Percentiles rank a stretch among this genome's conserved stretches.
phyloP scores from a whole-genome alignment of 106 monocot species.

The Cymbidium sinense region DNA sequence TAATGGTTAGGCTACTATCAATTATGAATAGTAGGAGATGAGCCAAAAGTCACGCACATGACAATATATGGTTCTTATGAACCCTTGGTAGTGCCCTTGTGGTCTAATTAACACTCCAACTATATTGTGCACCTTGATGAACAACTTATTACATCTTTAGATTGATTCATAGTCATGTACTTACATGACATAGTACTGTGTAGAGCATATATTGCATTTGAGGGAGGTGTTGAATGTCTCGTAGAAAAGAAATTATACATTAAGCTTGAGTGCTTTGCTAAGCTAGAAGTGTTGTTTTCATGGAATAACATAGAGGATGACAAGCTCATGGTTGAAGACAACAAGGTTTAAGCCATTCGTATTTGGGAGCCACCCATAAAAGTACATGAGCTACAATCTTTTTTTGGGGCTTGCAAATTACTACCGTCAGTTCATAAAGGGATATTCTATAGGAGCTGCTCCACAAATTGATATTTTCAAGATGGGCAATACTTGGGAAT shows the following conservation, averaged over 20 bases:
- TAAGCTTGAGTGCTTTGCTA: too few relatives aligned
- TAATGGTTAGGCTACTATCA: background rate
- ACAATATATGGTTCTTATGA: conserved; percentile 3
- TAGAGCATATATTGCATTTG: too few relatives aligned
- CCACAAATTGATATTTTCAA: background rate
- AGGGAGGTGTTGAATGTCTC: too few relatives aligned
- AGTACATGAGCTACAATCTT: background rate
- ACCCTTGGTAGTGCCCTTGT: background rate
- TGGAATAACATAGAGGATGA: too few relatives aligned
- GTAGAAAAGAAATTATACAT: too few relatives aligned
- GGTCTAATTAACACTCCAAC: background rate
- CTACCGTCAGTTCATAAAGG: conserved; percentile 1
- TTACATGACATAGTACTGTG: background rate
- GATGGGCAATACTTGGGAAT: background rate
- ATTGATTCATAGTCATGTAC: background rate
- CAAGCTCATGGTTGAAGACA: too few relatives aligned
- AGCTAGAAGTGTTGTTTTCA: too few relatives aligned
- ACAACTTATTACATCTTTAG: conserved; percentile 4
- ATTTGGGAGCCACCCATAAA: background rate
- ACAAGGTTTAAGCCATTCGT: too few relatives aligned
- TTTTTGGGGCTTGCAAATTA: conserved; percentile 3
- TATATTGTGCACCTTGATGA: conserved; percentile 2
- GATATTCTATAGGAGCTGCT: background rate
- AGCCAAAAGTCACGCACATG: background rate
- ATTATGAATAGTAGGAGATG: background rate